Conservation (phyloP, 768 basidiomycete genomes). For the Phlegmacium glaucopus region DNA sequence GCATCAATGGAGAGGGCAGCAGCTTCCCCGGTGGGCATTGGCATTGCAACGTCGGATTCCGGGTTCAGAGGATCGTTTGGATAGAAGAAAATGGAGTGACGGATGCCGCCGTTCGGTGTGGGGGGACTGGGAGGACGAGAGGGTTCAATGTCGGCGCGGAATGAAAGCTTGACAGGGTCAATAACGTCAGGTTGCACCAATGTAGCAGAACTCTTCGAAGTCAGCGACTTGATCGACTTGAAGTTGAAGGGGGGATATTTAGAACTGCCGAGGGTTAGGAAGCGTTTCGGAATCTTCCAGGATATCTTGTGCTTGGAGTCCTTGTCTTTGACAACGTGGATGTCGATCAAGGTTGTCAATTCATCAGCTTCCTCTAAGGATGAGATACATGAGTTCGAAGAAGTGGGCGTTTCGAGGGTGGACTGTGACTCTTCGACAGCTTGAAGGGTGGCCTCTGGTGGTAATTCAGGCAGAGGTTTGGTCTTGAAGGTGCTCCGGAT, state of each 20-base stretch:
- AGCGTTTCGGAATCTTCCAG: not conserved
- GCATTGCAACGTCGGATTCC: not conserved
- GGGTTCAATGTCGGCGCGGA: not conserved
- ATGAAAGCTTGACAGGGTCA: not conserved
- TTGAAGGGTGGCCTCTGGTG: not conserved
- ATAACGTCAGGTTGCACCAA: not conserved
- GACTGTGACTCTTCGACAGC: not conserved
- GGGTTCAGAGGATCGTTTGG: not conserved
- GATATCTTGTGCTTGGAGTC: not conserved
- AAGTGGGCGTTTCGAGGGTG: no score
- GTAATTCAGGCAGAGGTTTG: not conserved
- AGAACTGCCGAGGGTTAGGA: not conserved
- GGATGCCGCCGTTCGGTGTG: not conserved
- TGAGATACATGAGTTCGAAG: no score
- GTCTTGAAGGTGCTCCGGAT: not conserved
- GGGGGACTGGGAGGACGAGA: not conserved
- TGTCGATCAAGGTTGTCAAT: not conserved
- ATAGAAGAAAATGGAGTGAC: not conserved
- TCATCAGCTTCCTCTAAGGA: not conserved
- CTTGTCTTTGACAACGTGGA: not conserved
- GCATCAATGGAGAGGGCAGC: constrained; percentile 6
- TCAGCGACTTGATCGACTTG: not conserved
- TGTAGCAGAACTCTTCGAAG: not conserved
- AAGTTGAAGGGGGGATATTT: not conserved
- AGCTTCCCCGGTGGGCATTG: not conserved